Base-by-base conservation (phyloP, 1,284 basidiomycete species). In the Cutaneotrichosporon sp. region DNA sequence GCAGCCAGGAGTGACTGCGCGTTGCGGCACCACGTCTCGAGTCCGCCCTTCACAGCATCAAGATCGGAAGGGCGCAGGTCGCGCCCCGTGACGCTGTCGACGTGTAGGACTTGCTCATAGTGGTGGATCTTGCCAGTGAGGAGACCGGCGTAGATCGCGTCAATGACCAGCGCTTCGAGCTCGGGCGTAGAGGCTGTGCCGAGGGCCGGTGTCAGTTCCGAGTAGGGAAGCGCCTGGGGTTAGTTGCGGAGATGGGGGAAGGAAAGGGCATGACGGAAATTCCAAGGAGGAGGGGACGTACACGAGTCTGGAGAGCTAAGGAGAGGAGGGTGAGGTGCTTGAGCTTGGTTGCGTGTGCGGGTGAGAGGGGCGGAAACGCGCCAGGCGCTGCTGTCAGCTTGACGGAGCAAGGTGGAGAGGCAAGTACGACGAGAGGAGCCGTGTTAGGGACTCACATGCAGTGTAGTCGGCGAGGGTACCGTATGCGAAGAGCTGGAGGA, bases 111-210 rank as follows among this genome's bases (percentile, higher is more conserved):
- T 65, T 87, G 85, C 69, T 89, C 85, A 73, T 91, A 90, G 81
- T 97, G 94, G 78, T 97, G 91, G 57, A 99, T 87, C 72, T 91
- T 93, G 13, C 92, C 95, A 52, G 87, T 86, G 47, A 98, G 84
- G 56, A 97, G 83, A 71, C 91, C 90, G 46, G 91, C 87, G 78
- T 97, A 98, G 76, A 97, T 92, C 10, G 89, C 88, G 72, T 97
- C 94, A 77, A 99, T 97, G 77, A 97, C 90, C 68, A 97, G 85
- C 78, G 97, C 94, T 77, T 98, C 96, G 5, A 98, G 86, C 68
- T 91, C 90, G 58, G 92, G 87, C 60, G 92, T 87, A 1, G 85
- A 88, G 2, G 86, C 83, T 76, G 93, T 85, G 55, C 90, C 85
- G 21, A 97, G 85, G 2, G 60, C 47, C 4, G 60, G 30, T 16